Evolutionary conservation across 345 rosid genomes (phyloP).

Genomic region (Linum lewisii): DNA sequence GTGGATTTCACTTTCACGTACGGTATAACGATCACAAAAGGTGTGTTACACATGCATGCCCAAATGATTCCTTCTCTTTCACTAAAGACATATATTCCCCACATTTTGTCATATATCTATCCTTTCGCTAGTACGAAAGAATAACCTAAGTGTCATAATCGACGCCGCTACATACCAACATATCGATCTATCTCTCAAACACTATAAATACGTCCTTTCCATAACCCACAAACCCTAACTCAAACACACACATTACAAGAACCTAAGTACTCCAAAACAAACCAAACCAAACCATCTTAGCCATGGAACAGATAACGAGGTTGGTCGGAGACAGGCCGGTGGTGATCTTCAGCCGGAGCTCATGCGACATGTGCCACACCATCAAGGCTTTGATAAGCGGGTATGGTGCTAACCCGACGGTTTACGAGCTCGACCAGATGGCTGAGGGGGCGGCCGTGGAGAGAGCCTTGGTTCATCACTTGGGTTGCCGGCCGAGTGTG

Average conservation of each 20-base stretch:
- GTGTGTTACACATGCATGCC: no score
- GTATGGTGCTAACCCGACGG: conserved; percentile 62
- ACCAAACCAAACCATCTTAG: no score
- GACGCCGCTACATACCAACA: background rate
- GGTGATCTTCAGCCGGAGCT: conserved; percentile 80
- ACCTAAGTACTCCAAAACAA: no score
- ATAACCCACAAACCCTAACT: background rate
- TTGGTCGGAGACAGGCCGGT: conserved; percentile 62
- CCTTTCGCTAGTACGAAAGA: background rate
- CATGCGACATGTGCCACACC: conserved; percentile 69
- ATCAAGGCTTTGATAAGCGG: conserved; percentile 51
- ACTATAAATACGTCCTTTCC: background rate
- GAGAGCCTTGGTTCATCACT: conserved; percentile 37
- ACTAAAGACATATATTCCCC: background rate
- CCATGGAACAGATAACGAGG: conserved; percentile 35
- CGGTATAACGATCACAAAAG: no score
- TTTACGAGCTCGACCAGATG: conserved; percentile 61
- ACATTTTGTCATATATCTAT: background rate
- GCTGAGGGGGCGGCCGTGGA: conserved; percentile 48
- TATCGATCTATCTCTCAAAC: background rate
- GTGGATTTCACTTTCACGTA: no score
- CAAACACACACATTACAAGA: background rate
- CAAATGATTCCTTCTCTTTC: background rate
- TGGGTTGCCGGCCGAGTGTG: conserved; percentile 48
- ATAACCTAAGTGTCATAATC: background rate